Conservation (phyloP, 257 asterid species). For the Solanum corneliomulleri region DNA sequence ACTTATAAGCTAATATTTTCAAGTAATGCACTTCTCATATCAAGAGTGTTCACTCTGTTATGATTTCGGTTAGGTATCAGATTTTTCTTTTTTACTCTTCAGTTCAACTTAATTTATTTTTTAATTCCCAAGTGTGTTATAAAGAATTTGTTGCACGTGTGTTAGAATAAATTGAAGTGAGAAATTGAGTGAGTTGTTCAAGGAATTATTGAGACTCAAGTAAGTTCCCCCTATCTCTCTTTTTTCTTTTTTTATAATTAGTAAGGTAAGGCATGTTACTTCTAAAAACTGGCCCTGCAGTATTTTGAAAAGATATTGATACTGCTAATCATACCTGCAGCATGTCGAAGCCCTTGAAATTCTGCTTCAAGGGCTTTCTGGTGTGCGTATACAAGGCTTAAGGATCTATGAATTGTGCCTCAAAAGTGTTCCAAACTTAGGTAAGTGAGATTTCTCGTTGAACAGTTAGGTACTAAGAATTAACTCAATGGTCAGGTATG, state of each 20-base stretch:
- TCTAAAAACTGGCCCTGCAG: neutral
- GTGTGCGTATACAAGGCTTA: slow-evolving; percentile 71
- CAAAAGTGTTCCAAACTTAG: slow-evolving; percentile 74
- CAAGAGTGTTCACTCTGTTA: neutral
- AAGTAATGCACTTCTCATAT: neutral
- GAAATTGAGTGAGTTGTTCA: slow-evolving; percentile 91
- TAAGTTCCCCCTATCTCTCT: slow-evolving; percentile 1
- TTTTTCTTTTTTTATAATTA: neutral
- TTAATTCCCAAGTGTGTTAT: neutral
- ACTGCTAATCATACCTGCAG: slow-evolving; percentile 26
- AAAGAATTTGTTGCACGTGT: neutral
- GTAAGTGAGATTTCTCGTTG: slow-evolving; percentile 20
- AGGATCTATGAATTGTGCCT: slow-evolving; percentile 78
- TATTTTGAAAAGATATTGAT: neutral
- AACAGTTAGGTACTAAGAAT: neutral
- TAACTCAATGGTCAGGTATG: neutral
- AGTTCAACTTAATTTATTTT: neutral
- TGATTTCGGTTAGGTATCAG: neutral
- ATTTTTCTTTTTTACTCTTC: neutral
- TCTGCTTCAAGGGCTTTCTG: slow-evolving; percentile 92
- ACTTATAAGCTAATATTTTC: neutral
- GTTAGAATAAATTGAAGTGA: neutral
- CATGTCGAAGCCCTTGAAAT: slow-evolving; percentile 92
- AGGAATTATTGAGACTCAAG: slow-evolving; percentile 91
- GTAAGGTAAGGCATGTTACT: neutral